Base-by-base conservation (phyloP, 1,139 yeast species). In the Magnusiomyces tetraspermus region DNA sequence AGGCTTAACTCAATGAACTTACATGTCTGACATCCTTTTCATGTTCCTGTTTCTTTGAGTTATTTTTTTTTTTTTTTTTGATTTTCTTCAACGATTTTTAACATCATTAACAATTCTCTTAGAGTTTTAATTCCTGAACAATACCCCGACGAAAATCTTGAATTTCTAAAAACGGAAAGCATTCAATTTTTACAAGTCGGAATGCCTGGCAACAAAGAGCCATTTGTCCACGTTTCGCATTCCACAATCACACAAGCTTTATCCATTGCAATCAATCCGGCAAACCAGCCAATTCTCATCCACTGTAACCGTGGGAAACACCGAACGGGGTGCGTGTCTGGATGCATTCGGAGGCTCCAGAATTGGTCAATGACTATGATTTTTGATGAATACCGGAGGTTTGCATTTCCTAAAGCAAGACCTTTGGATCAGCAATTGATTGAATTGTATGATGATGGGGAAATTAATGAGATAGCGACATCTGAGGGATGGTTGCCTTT, bases 261-360 rank as follows among this genome's bases (percentile, higher is more conserved):
- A 56, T 82, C 84, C 62, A 82, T 89, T 28, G 88, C 89, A 15
- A 68, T 89, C 17, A 76, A 92, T 62, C 96, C 96, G 0, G 80
- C 67, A 19, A 90, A 92, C 67, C 97, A 89, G 55, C 98, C 98
- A 0, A 74, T 92, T 15, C 72, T 92, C 55, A 86, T 92, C 48
- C 98, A 92, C 69, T 92, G 98, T 69, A 92, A 92, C 68, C 74
- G 97, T 55, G 98, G 98, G 8, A 92, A 92, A 61, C 98, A 92
- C 66, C 77, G 98, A 60, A 92, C 98, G 0, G 98, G 98, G 0
- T 92, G 97, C 67, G 74, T 92, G 19, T 92, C 92, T 11, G 98
- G 98, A 1, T 92, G 96, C 60, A 74, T 92, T 44, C 72, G 98
- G 56, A 75, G 94, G 60, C 70, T 90, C 51, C 97, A 92, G 65